phyloP scores from a whole-genome alignment of 805 yeast genomes.

The Lipomyces starkeyi region DNA sequence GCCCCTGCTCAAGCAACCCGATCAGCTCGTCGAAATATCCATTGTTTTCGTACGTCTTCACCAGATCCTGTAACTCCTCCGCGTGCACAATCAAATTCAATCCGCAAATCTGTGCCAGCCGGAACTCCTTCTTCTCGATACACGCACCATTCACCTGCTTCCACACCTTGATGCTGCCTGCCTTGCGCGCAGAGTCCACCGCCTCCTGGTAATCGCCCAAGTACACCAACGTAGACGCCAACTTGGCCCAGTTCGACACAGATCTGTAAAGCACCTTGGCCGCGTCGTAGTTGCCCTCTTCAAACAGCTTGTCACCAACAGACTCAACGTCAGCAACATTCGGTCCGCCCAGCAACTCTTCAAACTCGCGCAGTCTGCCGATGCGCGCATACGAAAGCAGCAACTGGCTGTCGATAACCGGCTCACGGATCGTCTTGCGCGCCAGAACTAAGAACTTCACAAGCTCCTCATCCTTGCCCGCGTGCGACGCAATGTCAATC shows the following conservation, averaged over 20 bases:
- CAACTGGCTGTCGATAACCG: slow-evolving; percentile 89
- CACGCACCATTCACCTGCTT: slow-evolving; percentile 97
- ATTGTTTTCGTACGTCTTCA: slow-evolving; percentile 79
- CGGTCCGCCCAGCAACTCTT: slow-evolving; percentile 78
- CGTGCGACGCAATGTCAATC: slow-evolving; percentile 92
- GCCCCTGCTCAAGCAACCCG: slow-evolving; percentile 91
- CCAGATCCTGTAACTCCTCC: slow-evolving; percentile 91
- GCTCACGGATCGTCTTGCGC: slow-evolving; percentile 87
- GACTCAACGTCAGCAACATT: slow-evolving; percentile 91
- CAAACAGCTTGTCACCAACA: slow-evolving; percentile 90
- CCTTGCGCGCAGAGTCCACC: slow-evolving; percentile 98
- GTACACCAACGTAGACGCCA: slow-evolving; percentile 95
- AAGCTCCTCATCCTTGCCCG: slow-evolving; percentile 95
- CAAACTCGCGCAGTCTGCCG: slow-evolving; percentile 78
- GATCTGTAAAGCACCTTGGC: slow-evolving; percentile 86
- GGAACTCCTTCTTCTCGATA: slow-evolving; percentile 91
- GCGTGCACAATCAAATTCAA: slow-evolving; percentile 96
- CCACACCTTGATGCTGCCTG: slow-evolving; percentile 93
- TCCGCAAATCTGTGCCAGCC: slow-evolving; percentile 98
- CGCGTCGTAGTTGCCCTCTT: slow-evolving; percentile 82
- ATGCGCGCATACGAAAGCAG: slow-evolving; percentile 84
- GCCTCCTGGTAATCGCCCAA: slow-evolving; percentile 93
- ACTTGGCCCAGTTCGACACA: slow-evolving; percentile 91
- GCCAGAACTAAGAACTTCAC: slow-evolving; percentile 89
- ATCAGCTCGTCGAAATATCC: slow-evolving; percentile 93